These are phyloP conservation scores for Rhizophlyctis rosea DNA, from an alignment of 192 early-diverging fungal species.

Conservation along the genomic window DNA sequence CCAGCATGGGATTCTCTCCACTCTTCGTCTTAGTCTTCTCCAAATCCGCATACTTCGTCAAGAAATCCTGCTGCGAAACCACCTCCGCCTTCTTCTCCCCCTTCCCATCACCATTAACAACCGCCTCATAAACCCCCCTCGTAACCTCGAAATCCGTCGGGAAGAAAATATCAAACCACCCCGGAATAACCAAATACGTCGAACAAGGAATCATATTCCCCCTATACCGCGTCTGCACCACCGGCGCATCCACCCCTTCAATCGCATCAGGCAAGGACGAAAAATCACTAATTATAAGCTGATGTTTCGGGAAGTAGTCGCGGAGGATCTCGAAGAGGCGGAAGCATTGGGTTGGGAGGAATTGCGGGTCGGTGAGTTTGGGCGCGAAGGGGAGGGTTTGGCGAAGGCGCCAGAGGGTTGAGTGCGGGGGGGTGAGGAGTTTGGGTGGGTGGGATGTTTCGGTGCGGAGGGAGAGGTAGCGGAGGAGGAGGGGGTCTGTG, in stretches of 20 bases:
- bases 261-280: conserved; percentile 78
- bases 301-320: conserved; percentile 79
- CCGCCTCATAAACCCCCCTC: conserved; percentile 63
- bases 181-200: conserved; percentile 95
- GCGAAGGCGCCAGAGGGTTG: conserved; percentile 47
- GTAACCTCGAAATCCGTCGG: conserved; percentile 94
- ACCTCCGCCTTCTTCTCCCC: conserved; percentile 32
- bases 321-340: conserved; percentile 70
- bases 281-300: conserved; percentile 89
- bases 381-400: conserved; percentile 73
- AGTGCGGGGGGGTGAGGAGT: conserved; percentile 56
- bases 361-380: conserved; percentile 83
- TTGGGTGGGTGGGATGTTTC: conserved; percentile 60
- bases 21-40: conserved; percentile 70
- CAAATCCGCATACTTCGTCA: conserved; percentile 72
- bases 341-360: conserved; percentile 78
- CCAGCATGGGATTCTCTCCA: conserved; percentile 93
- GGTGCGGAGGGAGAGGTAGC: conserved; percentile 63
- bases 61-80: conserved; percentile 76
- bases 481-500: conserved; percentile 70
- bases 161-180: conserved; percentile 99
- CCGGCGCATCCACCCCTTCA: conserved; percentile 78
- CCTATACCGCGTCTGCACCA: conserved; percentile 90
- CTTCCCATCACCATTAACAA: conserved; percentile 31
- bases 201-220: conserved; percentile 91